phyloP scores from a whole-genome alignment of 257 asterid species.

The Jacaranda mimosifolia region DNA sequence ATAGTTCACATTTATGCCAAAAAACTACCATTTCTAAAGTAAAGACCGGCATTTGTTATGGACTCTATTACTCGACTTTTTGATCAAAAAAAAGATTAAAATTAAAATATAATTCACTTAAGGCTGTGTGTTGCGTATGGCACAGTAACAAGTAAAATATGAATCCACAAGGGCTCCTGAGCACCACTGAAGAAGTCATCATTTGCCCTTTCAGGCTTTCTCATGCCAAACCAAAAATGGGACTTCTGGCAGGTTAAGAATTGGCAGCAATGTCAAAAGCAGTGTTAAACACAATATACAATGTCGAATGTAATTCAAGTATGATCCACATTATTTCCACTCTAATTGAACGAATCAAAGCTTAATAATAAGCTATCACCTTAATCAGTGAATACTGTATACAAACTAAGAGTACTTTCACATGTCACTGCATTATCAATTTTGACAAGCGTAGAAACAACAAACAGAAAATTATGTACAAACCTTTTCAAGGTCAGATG shows the following conservation, averaged over 20 bases:
- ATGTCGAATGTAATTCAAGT: background rate
- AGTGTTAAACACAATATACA: background rate
- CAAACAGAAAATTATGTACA: slow-evolving; percentile 13
- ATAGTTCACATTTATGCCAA: too few relatives aligned
- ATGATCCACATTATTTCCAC: background rate
- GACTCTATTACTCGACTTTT: background rate
- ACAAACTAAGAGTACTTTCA: background rate
- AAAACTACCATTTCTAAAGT: too few relatives aligned
- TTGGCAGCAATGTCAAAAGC: background rate
- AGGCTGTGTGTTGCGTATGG: background rate
- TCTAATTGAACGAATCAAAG: background rate
- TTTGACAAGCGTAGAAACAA: slow-evolving; percentile 3
- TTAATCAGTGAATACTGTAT: background rate
- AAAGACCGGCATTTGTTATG: background rate
- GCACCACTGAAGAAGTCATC: background rate
- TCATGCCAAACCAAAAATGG: background rate
- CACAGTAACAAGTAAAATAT: background rate
- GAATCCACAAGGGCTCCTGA: background rate
- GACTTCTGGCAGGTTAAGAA: slow-evolving; percentile 2
- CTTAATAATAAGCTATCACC: background rate
- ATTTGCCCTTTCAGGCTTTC: background rate
- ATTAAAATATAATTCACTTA: background rate
- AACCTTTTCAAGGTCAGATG: slow-evolving; percentile 94
- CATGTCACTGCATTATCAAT: slow-evolving; percentile 10
- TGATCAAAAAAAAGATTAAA: background rate